These are phyloP conservation scores for Termitomyces sp. DNA, from an alignment of 768 basidiomycete genomes.

Conservation along the genomic window DNA sequence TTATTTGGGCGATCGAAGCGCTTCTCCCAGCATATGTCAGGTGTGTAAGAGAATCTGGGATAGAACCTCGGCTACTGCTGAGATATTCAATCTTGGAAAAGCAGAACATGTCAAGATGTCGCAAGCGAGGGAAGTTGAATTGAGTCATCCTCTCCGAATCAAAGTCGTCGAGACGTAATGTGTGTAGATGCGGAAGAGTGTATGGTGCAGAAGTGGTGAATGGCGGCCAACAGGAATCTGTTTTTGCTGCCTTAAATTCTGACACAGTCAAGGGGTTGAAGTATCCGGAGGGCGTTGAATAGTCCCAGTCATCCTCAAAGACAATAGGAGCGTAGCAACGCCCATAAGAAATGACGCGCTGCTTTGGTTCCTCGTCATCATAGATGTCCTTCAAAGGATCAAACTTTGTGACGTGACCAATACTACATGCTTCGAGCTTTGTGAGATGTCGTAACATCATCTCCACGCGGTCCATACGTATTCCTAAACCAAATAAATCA, in stretches of 20 bases:
- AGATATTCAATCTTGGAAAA: background rate
- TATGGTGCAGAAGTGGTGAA: constrained; percentile 2
- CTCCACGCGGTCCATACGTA: constrained; percentile 4
- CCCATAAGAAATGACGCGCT: background rate
- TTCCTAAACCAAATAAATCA: background rate
- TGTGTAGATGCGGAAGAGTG: constrained; percentile 3
- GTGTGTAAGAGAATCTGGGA: background rate
- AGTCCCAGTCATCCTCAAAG: background rate
- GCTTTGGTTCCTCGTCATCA: background rate
- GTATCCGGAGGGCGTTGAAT: background rate
- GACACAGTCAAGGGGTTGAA: background rate
- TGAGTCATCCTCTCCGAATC: background rate
- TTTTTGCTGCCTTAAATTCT: constrained; percentile 2
- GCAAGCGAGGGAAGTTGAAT: background rate
- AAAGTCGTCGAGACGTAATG: background rate
- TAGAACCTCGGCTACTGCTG: background rate
- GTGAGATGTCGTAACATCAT: constrained; percentile 8
- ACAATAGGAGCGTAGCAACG: background rate
- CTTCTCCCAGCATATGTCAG: background rate
- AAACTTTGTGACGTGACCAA: background rate
- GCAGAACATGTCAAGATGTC: background rate
- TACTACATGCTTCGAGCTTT: constrained; percentile 5
- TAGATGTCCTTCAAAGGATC: background rate
- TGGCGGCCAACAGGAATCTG: background rate
- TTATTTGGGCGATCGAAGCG: background rate